These are phyloP conservation scores for Kentomonas sorsogonicus DNA, from an alignment of 208 protist genomes.

Conservation along the genomic window DNA sequence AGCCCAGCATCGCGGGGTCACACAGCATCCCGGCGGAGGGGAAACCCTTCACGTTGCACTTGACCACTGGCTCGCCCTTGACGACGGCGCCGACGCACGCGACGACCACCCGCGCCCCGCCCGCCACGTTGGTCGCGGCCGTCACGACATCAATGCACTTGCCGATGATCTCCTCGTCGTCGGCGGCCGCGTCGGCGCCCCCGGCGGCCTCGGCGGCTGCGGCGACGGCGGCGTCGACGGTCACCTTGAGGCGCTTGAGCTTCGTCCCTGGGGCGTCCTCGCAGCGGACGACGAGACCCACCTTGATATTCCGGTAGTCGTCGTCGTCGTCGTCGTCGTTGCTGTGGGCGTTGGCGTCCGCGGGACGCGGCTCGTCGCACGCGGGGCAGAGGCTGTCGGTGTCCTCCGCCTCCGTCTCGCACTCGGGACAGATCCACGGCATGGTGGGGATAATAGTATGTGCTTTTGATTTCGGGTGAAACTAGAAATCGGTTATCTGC, in stretches of 20 bases:
- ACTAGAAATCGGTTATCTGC: no score
- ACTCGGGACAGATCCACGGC: slow-evolving; percentile 44
- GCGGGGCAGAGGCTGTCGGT: slow-evolving; percentile 33
- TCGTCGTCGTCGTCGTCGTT: slow-evolving; percentile 30
- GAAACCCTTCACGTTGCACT: slow-evolving; percentile 62
- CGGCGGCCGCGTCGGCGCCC: slow-evolving; percentile 13
- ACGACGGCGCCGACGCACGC: slow-evolving; percentile 61
- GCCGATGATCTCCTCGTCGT: no score
- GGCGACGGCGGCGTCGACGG: slow-evolving; percentile 33
- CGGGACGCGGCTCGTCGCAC: slow-evolving; percentile 45
- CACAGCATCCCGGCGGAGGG: slow-evolving; percentile 75
- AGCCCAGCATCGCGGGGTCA: slow-evolving; percentile 75
- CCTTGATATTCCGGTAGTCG: slow-evolving; percentile 43
- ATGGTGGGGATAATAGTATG: background rate
- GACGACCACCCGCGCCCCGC: slow-evolving; percentile 48
- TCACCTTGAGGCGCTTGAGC: slow-evolving; percentile 62
- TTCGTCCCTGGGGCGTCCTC: slow-evolving; percentile 53
- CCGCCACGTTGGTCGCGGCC: slow-evolving; percentile 61
- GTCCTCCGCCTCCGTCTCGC: slow-evolving; percentile 57
- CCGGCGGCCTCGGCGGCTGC: no score
- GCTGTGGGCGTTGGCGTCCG: background rate
- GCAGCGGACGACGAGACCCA: slow-evolving; percentile 44
- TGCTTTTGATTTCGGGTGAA: background rate
- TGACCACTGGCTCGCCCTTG: slow-evolving; percentile 47
- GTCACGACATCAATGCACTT: slow-evolving; percentile 57